These are phyloP conservation scores for Musa itinerans DNA, from an alignment of 176 grass and related monocot genomes.

Conservation along the genomic window DNA sequence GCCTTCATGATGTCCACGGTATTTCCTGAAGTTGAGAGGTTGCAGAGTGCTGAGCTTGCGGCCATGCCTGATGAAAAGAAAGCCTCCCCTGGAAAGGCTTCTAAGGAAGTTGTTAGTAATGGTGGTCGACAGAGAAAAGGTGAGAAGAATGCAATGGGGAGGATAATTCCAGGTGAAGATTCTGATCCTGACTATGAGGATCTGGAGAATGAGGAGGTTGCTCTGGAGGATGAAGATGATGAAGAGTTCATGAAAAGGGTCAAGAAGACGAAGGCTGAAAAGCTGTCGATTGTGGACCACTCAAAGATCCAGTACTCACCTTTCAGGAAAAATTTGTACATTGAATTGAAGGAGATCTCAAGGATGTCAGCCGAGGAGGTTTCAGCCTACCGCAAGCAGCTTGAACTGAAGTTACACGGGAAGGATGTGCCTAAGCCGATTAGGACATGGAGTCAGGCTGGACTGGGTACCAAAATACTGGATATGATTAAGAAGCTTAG, in stretches of 20 bases:
- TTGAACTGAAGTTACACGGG: conserved; percentile 90
- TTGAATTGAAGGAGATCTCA: conserved; percentile 76
- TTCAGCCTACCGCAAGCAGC: conserved; percentile 49
- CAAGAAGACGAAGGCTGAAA: conserved; percentile 92
- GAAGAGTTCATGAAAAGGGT: conserved; percentile 91
- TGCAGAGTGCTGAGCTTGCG: conserved; percentile 33
- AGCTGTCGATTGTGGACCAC: conserved; percentile 80
- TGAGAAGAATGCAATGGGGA: conserved; percentile 38
- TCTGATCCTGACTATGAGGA: conserved; percentile 53
- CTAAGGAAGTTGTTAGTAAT: conserved; percentile 30
- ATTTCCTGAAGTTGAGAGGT: conserved; percentile 74
- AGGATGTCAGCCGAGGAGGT: conserved; percentile 74
- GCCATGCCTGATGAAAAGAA: conserved; percentile 27
- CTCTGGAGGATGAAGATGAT: conserved; percentile 66
- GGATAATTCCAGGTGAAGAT: conserved; percentile 74
- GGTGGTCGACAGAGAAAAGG: conserved; percentile 34
- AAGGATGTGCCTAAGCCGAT: conserved; percentile 95
- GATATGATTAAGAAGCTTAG: conserved; percentile 93
- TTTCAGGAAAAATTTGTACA: conserved; percentile 94
- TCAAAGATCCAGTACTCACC: conserved; percentile 80
- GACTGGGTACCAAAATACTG: conserved; percentile 81
- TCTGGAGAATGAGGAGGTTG: conserved; percentile 33
- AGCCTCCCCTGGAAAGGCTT: conserved; percentile 15
- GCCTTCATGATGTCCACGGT: conserved; percentile 94
- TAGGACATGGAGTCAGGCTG: conserved; percentile 85